Evolutionary conservation across 257 asterid species (phyloP), one percentile per base, ranked within the genome.

Genomic region (Salvia miltiorrhiza): DNA sequence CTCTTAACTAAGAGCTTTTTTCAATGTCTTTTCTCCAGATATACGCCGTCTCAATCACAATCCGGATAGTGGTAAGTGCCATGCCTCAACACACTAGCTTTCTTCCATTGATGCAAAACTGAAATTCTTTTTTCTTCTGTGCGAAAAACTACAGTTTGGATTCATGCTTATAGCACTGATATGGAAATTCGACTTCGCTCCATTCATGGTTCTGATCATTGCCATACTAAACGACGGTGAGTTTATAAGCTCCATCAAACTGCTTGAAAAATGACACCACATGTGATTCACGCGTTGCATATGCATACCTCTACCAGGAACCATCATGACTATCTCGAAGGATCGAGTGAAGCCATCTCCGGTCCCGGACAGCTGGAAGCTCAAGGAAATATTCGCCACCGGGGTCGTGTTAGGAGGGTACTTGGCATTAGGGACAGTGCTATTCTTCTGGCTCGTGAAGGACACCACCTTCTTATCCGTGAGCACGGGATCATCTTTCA

Each of bases 321-420:
- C 98, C 17, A 93, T 93, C 63, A 93, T 93, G 98, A 93, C 98
- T 2, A 93, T 93, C 61, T 93, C 98, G 0, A 93, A 93, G 86
- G 98, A 93, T 49, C 81, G 98, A 72, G 98, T 93, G 79, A 90
- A 93, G 84, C 95, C 98, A n/a, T 93, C 98, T 65, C 98, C 98
- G 7, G 23, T 88, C 53, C 97, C 96, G 1, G 98, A 93, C 75
- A 93, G 98, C 85, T 93, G 98, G 98, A 93, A 93, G 62, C 84
- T 93, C 8, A 85, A 73, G 54, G 98, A 93, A 70, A 93, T 93
- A 11, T 93, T 93, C 14, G 89, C 95, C 16, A 93, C 98, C 11
- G 98, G 98, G 9, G 10, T 90, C 37, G 88, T 93, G 57, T 82
- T 93, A 37, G 98, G 98, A 70, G 96, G 96, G 44, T 93, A 93